These are phyloP conservation scores for Meripilus lineatus DNA, from an alignment of 1,284 basidiomycete species.

Conservation along the genomic window DNA sequence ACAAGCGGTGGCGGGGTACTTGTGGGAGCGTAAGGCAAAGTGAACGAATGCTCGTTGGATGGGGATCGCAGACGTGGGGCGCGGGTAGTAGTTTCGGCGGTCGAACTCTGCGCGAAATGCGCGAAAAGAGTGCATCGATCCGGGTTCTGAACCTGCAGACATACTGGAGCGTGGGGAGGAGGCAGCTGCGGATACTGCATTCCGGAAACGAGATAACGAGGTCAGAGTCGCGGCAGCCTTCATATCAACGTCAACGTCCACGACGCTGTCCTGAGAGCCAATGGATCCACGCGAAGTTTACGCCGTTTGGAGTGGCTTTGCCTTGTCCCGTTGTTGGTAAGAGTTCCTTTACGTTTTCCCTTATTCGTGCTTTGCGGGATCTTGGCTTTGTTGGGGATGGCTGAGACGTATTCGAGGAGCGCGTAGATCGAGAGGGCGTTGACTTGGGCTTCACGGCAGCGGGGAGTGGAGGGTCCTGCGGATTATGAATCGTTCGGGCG, in stretches of 20 bases:
- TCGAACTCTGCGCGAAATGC: constrained; percentile 60
- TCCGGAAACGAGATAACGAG: constrained; percentile 58
- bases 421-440: constrained; percentile 14
- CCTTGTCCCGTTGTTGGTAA: constrained; percentile 20
- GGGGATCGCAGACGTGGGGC: constrained; percentile 25
- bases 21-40: constrained; percentile 18
- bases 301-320: constrained; percentile 6
- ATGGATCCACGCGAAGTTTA: constrained; percentile 13
- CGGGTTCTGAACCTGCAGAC: constrained; percentile 45
- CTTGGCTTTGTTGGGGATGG: constrained; percentile 28
- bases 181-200: constrained; percentile 49
- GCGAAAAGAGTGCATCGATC: constrained; percentile 52
- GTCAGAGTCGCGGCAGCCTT: constrained; percentile 79
- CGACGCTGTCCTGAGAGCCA: constrained; percentile 15
- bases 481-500: constrained; percentile 70
- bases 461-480: constrained; percentile 59
- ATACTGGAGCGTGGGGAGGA: constrained; percentile 66
- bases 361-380: constrained; percentile 32
- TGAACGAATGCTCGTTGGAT: constrained; percentile 29
- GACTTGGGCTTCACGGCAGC: constrained; percentile 37
- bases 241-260: constrained; percentile 46
- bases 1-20: constrained; percentile 26
- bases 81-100: constrained; percentile 36
- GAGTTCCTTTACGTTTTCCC: constrained; percentile 44
- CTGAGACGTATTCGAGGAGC: constrained; percentile 25